Evolutionary conservation across 2,329 filamentous ascomycete genomes (phyloP).

Genomic region (Phialemoniopsis sp.): DNA sequence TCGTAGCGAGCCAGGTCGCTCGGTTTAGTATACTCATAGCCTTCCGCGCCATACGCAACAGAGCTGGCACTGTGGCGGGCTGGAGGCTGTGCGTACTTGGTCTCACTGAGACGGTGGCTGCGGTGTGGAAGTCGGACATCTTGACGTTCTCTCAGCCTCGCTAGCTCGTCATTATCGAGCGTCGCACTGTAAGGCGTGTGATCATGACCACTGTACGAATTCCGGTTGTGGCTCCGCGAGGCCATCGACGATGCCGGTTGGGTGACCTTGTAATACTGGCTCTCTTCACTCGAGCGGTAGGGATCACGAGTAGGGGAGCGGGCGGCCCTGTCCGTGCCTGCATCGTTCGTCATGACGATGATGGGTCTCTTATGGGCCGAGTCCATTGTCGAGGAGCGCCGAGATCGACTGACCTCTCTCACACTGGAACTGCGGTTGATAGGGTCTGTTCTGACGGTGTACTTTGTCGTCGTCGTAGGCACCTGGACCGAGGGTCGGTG

Average conservation of each 20-base stretch:
- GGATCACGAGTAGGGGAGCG: constrained; percentile 33
- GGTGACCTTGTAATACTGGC: constrained; percentile 38
- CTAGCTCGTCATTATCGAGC: constrained; percentile 47
- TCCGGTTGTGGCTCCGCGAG: constrained; percentile 33
- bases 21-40: constrained; percentile 61
- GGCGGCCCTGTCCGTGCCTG: constrained; percentile 14
- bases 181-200: constrained; percentile 37
- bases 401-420: constrained; percentile 42
- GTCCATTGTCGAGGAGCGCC: constrained; percentile 49
- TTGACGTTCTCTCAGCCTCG: constrained; percentile 43
- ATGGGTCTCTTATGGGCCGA: constrained; percentile 45
- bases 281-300: constrained; percentile 47
- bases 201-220: constrained; percentile 22
- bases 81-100: constrained; percentile 32
- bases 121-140: constrained; percentile 27
- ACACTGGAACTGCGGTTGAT: constrained; percentile 39
- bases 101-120: constrained; percentile 29
- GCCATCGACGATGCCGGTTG: constrained; percentile 52
- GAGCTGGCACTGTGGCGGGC: constrained; percentile 33
- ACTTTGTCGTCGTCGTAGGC: constrained; percentile 48
- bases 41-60: constrained; percentile 53
- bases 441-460: constrained; percentile 51
- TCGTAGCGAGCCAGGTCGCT: constrained; percentile 59
- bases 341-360: constrained; percentile 52
- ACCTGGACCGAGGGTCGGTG: constrained; percentile 22